Base-by-base conservation (phyloP, 352 stramenopile genomes). In the Thalassiosira delicatula region DNA sequence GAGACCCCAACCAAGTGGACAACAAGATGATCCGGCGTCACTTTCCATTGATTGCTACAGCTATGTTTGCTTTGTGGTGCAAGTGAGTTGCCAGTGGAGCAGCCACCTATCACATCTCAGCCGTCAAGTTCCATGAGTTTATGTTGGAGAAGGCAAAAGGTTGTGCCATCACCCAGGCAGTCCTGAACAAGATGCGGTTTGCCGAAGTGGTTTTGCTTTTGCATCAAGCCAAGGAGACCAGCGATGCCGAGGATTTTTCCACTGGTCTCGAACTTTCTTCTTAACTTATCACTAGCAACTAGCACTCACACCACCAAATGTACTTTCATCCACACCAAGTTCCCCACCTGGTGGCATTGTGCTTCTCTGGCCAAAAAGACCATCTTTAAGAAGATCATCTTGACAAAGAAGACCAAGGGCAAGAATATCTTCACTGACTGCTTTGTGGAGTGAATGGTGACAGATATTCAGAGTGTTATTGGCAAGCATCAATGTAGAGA, bases 361-460 rank as follows among this genome's bases (percentile, higher is more conserved):
- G 51, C 61, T 51, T 80, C 72, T 33, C 44, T 54, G 35, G 72
- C 72, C 21, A 62, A 80, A 1, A 68, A 73, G 65, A 46, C 30
- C 17, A 29, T 78, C 17, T 80, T 53, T 80, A 40, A 66, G 29
- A 68, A 80, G 57, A 59, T 75, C 19, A 56, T 80, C 14, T 25
- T 80, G 32, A 66, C 63, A 40, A 54, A 25, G 32, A 80, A 80
- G 44, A 69, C 72, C 23, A 56, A 73, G 62, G 62, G 72, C 19
- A 80, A 74, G 33, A 54, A 21, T 32, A 80, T 80, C 19, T 80
- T 60, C 54, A 59, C 14, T 33, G 62, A 75, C 44, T 21, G 72
- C 25, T 74, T 73, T 68, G 72, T 80, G 32, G 72, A 80, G 40
- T 80, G 72, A 62, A 35, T 53, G 7, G 27, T 80, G n/a, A 74